A percentile compares a stretch with the other conserved stretches of the same genome.
Evolutionary conservation across 1,139 yeast genomes (phyloP).

Genomic region (Kodamaea ohmeri): DNA sequence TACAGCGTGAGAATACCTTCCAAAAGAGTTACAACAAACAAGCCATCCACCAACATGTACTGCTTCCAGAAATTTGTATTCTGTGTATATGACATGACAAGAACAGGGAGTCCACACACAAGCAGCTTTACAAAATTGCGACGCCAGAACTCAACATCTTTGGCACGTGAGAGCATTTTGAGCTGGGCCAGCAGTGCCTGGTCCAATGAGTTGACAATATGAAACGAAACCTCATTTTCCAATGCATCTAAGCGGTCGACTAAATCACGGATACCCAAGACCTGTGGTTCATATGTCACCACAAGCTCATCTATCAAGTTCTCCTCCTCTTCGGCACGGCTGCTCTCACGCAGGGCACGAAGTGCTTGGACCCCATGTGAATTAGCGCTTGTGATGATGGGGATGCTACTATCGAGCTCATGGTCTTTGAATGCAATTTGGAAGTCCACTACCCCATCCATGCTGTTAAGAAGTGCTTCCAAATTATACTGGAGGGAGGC

Average conservation of each 20-base stretch:
- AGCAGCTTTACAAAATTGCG: constrained; percentile 50
- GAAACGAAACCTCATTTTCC: constrained; percentile 32
- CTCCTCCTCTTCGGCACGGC: constrained; percentile 14
- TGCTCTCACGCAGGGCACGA: constrained; percentile 12
- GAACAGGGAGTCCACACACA: constrained; percentile 60
- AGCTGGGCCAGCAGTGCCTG: constrained; percentile 60
- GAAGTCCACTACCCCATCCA: constrained; percentile 29
- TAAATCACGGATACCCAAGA: constrained; percentile 57
- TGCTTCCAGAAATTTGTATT: constrained; percentile 31
- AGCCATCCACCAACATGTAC: constrained; percentile 43
- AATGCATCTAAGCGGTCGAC: constrained; percentile 40
- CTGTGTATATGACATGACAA: constrained; percentile 52
- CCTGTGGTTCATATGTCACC: constrained; percentile 42
- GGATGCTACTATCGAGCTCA: constrained; percentile 7
- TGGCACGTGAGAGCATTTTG: constrained; percentile 60
- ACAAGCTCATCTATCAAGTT: constrained; percentile 34
- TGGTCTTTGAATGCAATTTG: constrained; percentile 20
- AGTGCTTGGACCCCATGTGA: constrained; percentile 17
- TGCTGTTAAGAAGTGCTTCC: constrained; percentile 37
- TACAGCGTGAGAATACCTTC: constrained; percentile 62
- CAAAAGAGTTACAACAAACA: constrained; percentile 58
- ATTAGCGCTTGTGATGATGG: constrained; percentile 16
- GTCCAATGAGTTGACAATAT: constrained; percentile 41
- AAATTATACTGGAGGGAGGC: constrained; percentile 35
- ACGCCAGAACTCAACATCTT: constrained; percentile 74